These are phyloP conservation scores for Epichloe coenophiala DNA, from an alignment of 2,329 filamentous ascomycete genomes.

Conservation along the genomic window DNA sequence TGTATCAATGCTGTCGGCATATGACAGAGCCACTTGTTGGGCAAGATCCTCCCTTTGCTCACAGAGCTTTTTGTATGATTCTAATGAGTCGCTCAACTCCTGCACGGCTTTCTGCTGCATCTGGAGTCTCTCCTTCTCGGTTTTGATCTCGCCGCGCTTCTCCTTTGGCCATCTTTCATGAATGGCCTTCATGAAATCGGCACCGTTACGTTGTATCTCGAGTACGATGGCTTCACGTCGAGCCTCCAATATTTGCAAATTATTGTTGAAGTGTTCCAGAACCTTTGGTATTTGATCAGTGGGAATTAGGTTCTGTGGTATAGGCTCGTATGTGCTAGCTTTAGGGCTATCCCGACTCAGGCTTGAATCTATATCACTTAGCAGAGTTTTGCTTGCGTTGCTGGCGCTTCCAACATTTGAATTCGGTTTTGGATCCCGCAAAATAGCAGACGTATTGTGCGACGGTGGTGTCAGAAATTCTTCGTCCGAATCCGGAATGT, in stretches of 20 bases:
- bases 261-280: constrained; percentile 17
- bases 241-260: constrained; percentile 19
- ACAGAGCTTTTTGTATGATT: constrained; percentile 27
- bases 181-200: constrained; percentile 33
- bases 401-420: not conserved
- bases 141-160: constrained; percentile 32
- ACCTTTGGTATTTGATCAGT: constrained; percentile 16
- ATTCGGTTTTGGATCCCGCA: not conserved
- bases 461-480: constrained; percentile 30
- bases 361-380: constrained; percentile 1
- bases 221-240: constrained; percentile 26
- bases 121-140: constrained; percentile 33
- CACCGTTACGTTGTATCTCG: constrained; percentile 32
- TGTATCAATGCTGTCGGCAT: constrained; percentile 36
- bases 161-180: constrained; percentile 31
- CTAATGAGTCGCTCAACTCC: constrained; percentile 26
- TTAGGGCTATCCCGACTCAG: constrained; percentile 1
- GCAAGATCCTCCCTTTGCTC: constrained; percentile 32
- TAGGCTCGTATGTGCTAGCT: not conserved
- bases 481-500: constrained; percentile 44
- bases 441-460: constrained; percentile 7
- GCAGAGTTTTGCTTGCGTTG: not conserved
- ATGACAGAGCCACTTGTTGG: constrained; percentile 33
- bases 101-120: constrained; percentile 32
- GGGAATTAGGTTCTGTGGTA: not conserved